Evolutionary conservation across 805 yeast species (phyloP).

Genomic region (Candida boidinii): DNA sequence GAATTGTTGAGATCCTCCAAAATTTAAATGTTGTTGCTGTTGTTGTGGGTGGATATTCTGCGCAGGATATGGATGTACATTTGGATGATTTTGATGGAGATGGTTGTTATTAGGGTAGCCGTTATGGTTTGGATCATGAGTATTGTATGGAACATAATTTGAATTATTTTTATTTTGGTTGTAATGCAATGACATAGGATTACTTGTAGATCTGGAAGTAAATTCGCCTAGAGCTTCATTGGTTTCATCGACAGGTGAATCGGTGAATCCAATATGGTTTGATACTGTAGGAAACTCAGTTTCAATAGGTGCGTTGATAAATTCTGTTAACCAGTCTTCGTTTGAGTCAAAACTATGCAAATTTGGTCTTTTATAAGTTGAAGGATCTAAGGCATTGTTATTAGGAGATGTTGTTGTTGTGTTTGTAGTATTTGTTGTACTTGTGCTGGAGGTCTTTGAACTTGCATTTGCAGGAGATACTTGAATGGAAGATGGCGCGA

Average conservation of each 20-base stretch:
- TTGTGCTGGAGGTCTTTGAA: constrained; percentile 4
- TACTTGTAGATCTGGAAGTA: too few species aligned
- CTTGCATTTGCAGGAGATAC: too few species aligned
- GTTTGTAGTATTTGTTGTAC: constrained; percentile 13
- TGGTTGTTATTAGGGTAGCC: too few species aligned
- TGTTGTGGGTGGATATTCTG: too few species aligned
- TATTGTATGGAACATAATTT: constrained; percentile 24
- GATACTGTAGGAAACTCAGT: constrained; percentile 42
- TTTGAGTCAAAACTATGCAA: background rate
- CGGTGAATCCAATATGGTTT: constrained; percentile 54
- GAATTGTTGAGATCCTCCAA: too few species aligned
- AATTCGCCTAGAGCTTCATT: constrained; percentile 4
- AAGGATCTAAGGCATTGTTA: background rate
- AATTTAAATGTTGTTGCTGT: too few species aligned
- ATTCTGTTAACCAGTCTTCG: constrained; percentile 64
- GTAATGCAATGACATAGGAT: too few species aligned
- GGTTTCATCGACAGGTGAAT: constrained; percentile 21
- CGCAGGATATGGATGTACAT: too few species aligned
- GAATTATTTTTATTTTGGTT: constrained; percentile 19
- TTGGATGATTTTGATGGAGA: too few species aligned
- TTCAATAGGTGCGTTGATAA: constrained; percentile 59
- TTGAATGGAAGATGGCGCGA: too few species aligned
- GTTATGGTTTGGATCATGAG: constrained; percentile 18
- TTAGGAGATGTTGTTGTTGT: constrained; percentile 2
- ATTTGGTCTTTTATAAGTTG: background rate